Evolutionary conservation across 169 alveolate genomes (phyloP), one percentile per base, ranked within the genome.

Genomic region (Eimeria sp.): DNA sequence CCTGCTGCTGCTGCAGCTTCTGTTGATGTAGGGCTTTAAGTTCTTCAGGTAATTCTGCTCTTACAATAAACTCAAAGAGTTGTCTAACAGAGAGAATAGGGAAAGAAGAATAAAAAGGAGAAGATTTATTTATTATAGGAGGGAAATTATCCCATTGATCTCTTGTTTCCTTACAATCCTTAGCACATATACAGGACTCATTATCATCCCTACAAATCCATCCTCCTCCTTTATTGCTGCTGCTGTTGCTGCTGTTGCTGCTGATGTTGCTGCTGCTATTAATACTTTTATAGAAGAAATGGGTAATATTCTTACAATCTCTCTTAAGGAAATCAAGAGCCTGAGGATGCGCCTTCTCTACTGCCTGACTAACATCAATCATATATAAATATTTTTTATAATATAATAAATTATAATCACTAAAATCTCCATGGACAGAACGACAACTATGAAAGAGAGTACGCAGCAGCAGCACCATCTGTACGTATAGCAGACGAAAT

Each of bases 341-440:
- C 96, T 99, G 98, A 45, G 99, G 99, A 97, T 99, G 99, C 95
- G 99, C 99, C 94, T 98, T 99, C 95, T 99, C 99, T 92, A 99
- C 99, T 11, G 99, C 98, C 98, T 99, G 99, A 25, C 99, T 98
- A 40, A 99, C 99, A 97, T 99, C 99, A 51, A 99, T 99, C 30
- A 83, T n/a, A 72, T 99, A 99, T 94, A 98, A 98, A 5, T 98
- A 98, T 25, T 97, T 97, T 73, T 98, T 98, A 40, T 98, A 97
- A 94, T 97, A 98, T 34, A 99, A 98, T 97, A 99, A 92, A 97
- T 99, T 99, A 98, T 99, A 99, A 96, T 99, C 99, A 63, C 99
- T 98, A 95, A 99, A 98, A 97, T 99, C 99, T 20, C 99, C 99
- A 96, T 99, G 99, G 9, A 99, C 99, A 86, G 99, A 97, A 89